phyloP scores from a whole-genome alignment of 2,329 filamentous ascomycete genomes.

The Cercospora canescens region DNA sequence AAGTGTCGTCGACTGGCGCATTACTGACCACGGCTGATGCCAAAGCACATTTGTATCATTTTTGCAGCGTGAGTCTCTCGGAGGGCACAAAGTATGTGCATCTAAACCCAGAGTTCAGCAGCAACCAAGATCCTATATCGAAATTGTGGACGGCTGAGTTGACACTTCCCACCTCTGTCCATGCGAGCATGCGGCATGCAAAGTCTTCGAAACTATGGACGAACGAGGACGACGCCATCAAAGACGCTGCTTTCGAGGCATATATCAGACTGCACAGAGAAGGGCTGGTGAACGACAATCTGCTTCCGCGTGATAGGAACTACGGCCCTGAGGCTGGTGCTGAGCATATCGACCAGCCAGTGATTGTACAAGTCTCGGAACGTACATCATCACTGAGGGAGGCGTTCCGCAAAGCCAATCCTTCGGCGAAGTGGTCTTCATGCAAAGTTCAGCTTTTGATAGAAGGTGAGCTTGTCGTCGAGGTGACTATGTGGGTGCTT shows the following conservation, averaged over 20 bases:
- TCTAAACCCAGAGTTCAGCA: constrained; percentile 65
- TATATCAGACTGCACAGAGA: constrained; percentile 69
- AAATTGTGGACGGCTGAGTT: constrained; percentile 59
- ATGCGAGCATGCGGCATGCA: constrained; percentile 59
- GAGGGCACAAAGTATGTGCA: constrained; percentile 62
- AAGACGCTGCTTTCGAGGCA: constrained; percentile 81
- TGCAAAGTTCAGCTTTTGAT: not conserved
- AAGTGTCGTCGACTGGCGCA: constrained; percentile 56
- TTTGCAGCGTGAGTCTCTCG: constrained; percentile 63
- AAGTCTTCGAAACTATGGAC: constrained; percentile 60
- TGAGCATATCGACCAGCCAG: constrained; percentile 30
- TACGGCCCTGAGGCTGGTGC: constrained; percentile 23
- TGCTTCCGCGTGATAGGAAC: constrained; percentile 62
- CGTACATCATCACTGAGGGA: not conserved
- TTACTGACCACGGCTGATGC: constrained; percentile 72
- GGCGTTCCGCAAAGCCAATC: not conserved
- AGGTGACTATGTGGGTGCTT: constrained; percentile 28
- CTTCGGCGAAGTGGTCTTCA: not conserved
- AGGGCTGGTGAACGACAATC: constrained; percentile 73
- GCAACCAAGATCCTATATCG: constrained; percentile 37
- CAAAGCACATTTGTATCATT: constrained; percentile 75
- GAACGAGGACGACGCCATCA: constrained; percentile 70
- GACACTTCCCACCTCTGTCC: constrained; percentile 68
- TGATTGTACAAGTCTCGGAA: constrained; percentile 24
- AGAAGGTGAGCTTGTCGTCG: not conserved